These are phyloP conservation scores for Podospora australis DNA, from an alignment of 495 filamentous ascomycete genomes.

Conservation along the genomic window DNA sequence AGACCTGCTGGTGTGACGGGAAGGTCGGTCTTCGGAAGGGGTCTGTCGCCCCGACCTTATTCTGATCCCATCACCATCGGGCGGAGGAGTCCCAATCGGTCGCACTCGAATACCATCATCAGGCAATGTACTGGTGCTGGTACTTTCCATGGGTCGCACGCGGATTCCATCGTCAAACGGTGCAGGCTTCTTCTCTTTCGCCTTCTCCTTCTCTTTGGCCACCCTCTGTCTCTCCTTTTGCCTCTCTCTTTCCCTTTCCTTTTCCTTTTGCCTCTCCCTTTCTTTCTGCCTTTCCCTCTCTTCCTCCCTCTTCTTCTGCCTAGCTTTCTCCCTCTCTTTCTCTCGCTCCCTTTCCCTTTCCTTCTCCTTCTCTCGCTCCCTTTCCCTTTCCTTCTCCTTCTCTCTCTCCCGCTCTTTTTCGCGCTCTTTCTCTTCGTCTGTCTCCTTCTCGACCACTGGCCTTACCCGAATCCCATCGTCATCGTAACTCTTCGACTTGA, in stretches of 20 bases:
- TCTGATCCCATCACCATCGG: constrained; percentile 18
- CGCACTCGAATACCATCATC: constrained; percentile 28
- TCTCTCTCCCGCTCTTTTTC: background rate
- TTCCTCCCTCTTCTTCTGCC: background rate
- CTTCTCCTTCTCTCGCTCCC: background rate
- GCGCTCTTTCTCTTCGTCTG: background rate
- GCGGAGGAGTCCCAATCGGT: constrained; percentile 23
- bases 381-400: background rate
- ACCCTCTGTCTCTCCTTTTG: background rate
- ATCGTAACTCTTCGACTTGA: constrained; percentile 14
- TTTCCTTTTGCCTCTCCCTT: background rate
- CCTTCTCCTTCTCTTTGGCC: background rate
- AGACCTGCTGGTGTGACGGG: constrained; percentile 23
- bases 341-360: background rate
- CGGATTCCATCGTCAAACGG: constrained; percentile 25
- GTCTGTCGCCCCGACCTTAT: constrained; percentile 22
- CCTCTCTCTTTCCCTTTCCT: background rate
- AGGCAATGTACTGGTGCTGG: constrained; percentile 16
- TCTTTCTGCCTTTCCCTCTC: background rate
- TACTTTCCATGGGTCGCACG: constrained; percentile 11
- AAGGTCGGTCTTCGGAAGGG: constrained; percentile 24
- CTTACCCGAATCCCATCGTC: constrained; percentile 28
- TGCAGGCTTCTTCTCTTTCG: background rate
- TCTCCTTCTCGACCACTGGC: constrained; percentile 18
- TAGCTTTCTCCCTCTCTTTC: background rate